phyloP scores from a whole-genome alignment of 495 filamentous ascomycete genomes.

The Geoglossum glabrum region DNA sequence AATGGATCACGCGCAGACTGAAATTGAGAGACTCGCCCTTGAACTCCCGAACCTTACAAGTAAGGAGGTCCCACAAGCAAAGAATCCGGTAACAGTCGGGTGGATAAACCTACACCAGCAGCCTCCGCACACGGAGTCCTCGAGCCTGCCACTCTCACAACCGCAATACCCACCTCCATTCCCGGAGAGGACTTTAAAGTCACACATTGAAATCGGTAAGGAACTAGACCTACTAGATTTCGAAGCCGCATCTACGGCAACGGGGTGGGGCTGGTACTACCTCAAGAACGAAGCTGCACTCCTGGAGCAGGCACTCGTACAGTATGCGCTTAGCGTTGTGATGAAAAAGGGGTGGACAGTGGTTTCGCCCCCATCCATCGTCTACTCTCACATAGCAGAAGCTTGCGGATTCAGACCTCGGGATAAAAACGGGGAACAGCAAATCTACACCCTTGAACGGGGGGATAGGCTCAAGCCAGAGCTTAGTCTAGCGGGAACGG shows the following conservation, averaged over 20 bases:
- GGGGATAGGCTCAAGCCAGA: slow-evolving; percentile 41
- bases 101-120: slow-evolving; percentile 59
- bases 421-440: slow-evolving; percentile 76
- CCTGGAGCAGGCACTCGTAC: slow-evolving; percentile 81
- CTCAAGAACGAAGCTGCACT: slow-evolving; percentile 72
- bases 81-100: slow-evolving; percentile 33
- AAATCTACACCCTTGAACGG: slow-evolving; percentile 64
- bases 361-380: slow-evolving; percentile 69
- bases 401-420: slow-evolving; percentile 89
- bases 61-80: slow-evolving; percentile 49
- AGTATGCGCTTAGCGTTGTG: slow-evolving; percentile 56
- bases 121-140: no score
- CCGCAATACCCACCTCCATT: slow-evolving; percentile 23
- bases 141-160: no score
- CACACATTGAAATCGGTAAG: slow-evolving; percentile 69
- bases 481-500: slow-evolving; percentile 62
- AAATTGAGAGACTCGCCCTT: slow-evolving; percentile 56
- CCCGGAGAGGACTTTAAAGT: slow-evolving; percentile 33
- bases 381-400: slow-evolving; percentile 75
- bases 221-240: slow-evolving; percentile 75
- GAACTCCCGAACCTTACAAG: slow-evolving; percentile 77
- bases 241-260: slow-evolving; percentile 48
- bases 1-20: slow-evolving; percentile 35
- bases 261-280: slow-evolving; percentile 96
- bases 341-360: slow-evolving; percentile 49